phyloP scores from a whole-genome alignment of 1,139 yeast species.

The Yamadazyma trypodendri region DNA sequence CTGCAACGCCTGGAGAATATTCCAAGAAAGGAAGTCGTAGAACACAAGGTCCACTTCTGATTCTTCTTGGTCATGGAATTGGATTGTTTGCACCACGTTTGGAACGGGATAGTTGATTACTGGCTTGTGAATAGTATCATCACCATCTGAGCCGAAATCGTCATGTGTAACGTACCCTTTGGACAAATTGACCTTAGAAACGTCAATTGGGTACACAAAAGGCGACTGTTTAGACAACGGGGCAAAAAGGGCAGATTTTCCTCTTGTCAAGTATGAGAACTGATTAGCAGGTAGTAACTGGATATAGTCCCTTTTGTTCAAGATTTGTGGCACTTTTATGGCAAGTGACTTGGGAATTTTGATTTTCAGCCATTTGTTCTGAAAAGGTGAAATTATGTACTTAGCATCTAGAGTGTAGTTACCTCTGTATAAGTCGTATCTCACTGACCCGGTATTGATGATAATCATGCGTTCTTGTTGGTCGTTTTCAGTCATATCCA shows the following conservation, averaged over 20 bases:
- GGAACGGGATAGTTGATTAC: conserved; percentile 63
- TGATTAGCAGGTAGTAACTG: conserved; percentile 30
- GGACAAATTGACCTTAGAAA: conserved; percentile 17
- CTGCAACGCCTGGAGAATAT: conserved; percentile 57
- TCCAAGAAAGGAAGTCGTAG: conserved; percentile 70
- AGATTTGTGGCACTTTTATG: conserved; percentile 39
- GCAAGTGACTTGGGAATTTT: conserved; percentile 56
- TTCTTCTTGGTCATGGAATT: conserved; percentile 18
- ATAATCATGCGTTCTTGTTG: conserved; percentile 54
- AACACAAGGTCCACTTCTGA: conserved; percentile 64
- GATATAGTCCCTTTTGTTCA: conserved; percentile 54
- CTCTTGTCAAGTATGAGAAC: conserved; percentile 6
- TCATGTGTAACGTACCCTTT: conserved; percentile 81
- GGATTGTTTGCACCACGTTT: conserved; percentile 63
- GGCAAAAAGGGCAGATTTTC: no score
- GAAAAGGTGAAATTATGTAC: conserved; percentile 83
- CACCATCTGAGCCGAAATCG: conserved; percentile 83
- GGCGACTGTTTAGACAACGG: no score
- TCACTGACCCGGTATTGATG: conserved; percentile 83
- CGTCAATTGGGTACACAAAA: conserved; percentile 1
- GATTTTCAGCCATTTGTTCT: conserved; percentile 70
- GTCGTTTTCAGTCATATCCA: conserved; percentile 22
- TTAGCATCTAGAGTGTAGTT: conserved; percentile 79
- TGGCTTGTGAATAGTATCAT: conserved; percentile 77
- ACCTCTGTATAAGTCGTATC: conserved; percentile 88